These are phyloP conservation scores for Niveomyces coronatus DNA, from an alignment of 2,329 filamentous ascomycete genomes.

Conservation along the genomic window DNA sequence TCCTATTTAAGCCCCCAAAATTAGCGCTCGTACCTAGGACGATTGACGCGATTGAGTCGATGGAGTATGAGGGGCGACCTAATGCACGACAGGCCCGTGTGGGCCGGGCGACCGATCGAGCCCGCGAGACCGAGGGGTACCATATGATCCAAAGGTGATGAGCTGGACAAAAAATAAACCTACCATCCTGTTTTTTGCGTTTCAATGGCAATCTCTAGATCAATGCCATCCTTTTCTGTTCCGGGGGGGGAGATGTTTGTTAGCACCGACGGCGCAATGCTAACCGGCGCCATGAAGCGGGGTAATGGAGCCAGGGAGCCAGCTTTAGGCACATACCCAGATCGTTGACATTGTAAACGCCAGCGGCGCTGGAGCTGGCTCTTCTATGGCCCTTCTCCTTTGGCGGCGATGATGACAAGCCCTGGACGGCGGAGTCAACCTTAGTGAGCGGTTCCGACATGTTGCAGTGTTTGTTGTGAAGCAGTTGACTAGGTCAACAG, in stretches of 20 bases:
- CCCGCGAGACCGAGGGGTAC: neutral
- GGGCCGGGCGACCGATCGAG: neutral
- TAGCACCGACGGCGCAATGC: neutral
- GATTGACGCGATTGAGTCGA: slow-evolving; percentile 2
- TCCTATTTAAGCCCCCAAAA: slow-evolving; percentile 50
- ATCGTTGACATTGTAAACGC: slow-evolving; percentile 67
- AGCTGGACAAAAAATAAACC: slow-evolving; percentile 22
- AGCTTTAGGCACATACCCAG: slow-evolving; percentile 52
- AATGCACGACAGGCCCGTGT: slow-evolving; percentile 6
- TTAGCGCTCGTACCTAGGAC: slow-evolving; percentile 2
- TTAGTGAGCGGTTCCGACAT: slow-evolving; percentile 58
- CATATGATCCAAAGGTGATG: neutral
- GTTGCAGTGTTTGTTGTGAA: slow-evolving; percentile 15
- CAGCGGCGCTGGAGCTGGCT: slow-evolving; percentile 61
- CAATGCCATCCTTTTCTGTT: slow-evolving; percentile 61
- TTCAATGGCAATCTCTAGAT: slow-evolving; percentile 65
- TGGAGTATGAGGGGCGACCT: slow-evolving; percentile 1
- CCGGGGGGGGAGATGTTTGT: neutral
- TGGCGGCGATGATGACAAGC: slow-evolving; percentile 57
- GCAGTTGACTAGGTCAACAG: slow-evolving; percentile 5
- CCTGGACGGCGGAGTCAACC: slow-evolving; percentile 85
- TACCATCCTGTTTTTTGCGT: slow-evolving; percentile 86
- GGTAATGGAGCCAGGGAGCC: neutral
- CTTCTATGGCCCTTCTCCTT: slow-evolving; percentile 60
- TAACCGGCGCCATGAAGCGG: neutral